Percentiles rank a stretch among this genome's conserved stretches.
These are phyloP conservation scores for Hygrocybe coccinea DNA, from an alignment of 768 basidiomycete species.

Conservation along the genomic window DNA sequence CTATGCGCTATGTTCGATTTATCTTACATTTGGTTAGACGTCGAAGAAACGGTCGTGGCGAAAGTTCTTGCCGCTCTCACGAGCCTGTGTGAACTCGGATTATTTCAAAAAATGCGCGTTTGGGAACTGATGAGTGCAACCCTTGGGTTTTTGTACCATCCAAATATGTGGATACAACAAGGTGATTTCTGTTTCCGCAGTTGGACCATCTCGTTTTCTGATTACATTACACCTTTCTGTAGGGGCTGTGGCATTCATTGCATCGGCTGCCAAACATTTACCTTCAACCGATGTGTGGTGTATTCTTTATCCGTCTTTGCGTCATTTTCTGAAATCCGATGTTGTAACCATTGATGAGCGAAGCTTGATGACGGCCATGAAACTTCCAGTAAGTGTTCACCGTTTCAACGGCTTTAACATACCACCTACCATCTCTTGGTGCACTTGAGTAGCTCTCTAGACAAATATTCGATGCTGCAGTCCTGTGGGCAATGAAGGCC, in stretches of 20 bases:
- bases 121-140: conserved; percentile 94
- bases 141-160: conserved; percentile 88
- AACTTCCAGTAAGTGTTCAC: conserved; percentile 55
- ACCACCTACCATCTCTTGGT: neutral
- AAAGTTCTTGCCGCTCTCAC: conserved; percentile 85
- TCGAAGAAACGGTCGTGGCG: conserved; percentile 91
- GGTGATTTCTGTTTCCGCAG: conserved; percentile 38
- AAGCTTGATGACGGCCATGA: conserved; percentile 69
- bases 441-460: conserved; percentile 44
- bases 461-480: conserved; percentile 77
- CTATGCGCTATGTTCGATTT: conserved; percentile 3
- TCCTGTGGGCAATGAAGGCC: conserved; percentile 83
- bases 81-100: conserved; percentile 80
- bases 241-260: conserved; percentile 88
- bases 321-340: conserved; percentile 83
- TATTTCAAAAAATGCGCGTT: conserved; percentile 91
- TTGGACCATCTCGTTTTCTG: conserved; percentile 1
- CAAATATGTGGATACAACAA: conserved; percentile 93
- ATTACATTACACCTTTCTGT: neutral
- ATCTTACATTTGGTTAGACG: conserved; percentile 48
- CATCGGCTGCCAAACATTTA: conserved; percentile 77
- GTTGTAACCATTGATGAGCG: conserved; percentile 68
- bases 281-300: conserved; percentile 93
- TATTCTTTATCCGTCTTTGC: conserved; percentile 87
- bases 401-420: neutral